Conservation (phyloP, 2,329 filamentous ascomycete genomes). For the Sporothrix inflata region DNA sequence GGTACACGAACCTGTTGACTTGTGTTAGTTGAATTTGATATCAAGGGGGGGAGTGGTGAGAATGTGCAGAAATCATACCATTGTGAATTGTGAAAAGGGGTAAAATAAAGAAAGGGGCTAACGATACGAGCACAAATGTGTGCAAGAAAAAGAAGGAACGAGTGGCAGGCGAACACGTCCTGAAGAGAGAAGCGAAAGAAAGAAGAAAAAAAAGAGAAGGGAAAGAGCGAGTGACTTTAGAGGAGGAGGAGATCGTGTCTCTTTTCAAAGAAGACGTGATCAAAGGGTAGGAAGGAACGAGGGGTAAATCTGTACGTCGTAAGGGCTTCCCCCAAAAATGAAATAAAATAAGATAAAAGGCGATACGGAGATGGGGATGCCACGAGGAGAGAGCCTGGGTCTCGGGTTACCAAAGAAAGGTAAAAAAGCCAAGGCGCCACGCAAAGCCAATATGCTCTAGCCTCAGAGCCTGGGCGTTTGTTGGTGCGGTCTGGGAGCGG, state of each 20-base stretch:
- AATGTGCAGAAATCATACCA: background rate
- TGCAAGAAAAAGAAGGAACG: background rate
- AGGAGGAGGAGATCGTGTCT: background rate
- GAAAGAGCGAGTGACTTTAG: background rate
- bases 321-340: background rate
- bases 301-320: background rate
- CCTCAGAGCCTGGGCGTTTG: slow-evolving; percentile 1
- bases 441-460: slow-evolving; percentile 12
- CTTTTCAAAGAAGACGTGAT: background rate
- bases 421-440: slow-evolving; percentile 4
- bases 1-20: background rate
- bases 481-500: background rate
- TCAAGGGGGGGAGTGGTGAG: background rate
- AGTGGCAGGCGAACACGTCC: background rate
- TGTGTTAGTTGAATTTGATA: background rate
- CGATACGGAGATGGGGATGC: too few relatives aligned
- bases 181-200: background rate
- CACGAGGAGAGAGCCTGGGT: slow-evolving; percentile 1
- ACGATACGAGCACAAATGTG: background rate
- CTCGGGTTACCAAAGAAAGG: background rate
- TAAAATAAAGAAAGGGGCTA: background rate
- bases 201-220: background rate
- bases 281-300: slow-evolving; percentile 7
- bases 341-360: background rate
- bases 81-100: background rate